Evolutionary conservation across 139 green algal genomes (phyloP).

Genomic region (Monoraphidium neglectum): DNA sequence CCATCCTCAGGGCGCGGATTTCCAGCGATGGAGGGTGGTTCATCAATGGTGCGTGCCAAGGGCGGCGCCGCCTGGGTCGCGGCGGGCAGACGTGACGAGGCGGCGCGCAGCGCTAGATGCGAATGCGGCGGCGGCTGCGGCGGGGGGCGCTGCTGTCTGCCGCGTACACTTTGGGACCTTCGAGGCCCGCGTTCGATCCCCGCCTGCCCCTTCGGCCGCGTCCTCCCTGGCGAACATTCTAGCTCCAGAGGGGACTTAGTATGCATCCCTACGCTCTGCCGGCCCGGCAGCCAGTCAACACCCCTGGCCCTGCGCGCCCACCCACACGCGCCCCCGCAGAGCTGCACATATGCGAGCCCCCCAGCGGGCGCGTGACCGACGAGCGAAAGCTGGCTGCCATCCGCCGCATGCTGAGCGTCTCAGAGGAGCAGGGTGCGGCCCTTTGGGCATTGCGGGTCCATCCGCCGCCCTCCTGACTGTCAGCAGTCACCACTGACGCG

Average conservation of each 20-base stretch:
- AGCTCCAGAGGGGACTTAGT: background rate
- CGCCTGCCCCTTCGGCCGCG: background rate
- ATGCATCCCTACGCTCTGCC: conserved; percentile 5
- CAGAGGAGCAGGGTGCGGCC: conserved; percentile 4
- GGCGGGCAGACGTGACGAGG: too few species aligned
- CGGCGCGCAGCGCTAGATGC: background rate
- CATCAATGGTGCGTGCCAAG: too few species aligned
- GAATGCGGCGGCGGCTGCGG: background rate
- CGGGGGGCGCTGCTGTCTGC: background rate
- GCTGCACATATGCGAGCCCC: conserved; percentile 85
- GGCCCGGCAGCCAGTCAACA: too few species aligned
- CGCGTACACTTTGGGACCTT: background rate
- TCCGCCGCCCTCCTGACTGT: background rate
- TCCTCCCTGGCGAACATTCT: background rate
- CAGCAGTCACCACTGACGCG: too few species aligned
- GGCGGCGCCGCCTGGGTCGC: too few species aligned
- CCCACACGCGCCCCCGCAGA: too few species aligned
- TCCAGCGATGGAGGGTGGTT: conserved; percentile 96
- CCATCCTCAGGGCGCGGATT: conserved; percentile 83
- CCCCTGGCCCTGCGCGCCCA: too few species aligned
- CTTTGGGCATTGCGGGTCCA: conserved; percentile 6
- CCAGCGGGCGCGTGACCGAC: conserved; percentile 78
- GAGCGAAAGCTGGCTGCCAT: conserved; percentile 77
- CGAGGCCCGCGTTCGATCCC: background rate
- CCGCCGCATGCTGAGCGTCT: background rate